Conservation (phyloP, 148 eudicot species). For the Rhododendron griersonianum region DNA sequence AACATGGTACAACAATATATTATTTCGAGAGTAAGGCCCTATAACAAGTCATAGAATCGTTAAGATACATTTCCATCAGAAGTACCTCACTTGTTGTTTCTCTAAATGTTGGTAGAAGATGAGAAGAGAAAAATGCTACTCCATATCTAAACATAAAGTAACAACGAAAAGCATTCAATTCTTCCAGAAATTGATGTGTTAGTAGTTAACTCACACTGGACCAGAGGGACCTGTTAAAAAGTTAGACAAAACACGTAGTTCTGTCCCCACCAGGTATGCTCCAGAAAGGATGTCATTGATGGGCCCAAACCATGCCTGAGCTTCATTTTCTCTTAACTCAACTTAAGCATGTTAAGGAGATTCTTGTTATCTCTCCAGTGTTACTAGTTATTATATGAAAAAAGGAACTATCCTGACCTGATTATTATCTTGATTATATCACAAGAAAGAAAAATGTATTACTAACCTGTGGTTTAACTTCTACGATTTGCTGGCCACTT, state of each 20-base stretch:
- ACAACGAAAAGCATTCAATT: background rate
- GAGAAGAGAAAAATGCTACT: background rate
- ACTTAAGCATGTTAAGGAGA: background rate
- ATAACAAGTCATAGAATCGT: background rate
- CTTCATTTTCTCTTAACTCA: background rate
- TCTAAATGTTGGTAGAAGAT: background rate
- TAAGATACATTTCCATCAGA: background rate
- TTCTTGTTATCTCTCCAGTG: background rate
- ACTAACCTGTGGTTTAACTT: conserved; percentile 79
- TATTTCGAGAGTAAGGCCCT: background rate
- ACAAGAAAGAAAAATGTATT: background rate
- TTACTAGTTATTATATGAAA: background rate
- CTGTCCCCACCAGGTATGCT: background rate
- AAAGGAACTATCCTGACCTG: background rate
- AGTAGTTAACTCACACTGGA: background rate
- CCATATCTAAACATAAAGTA: background rate
- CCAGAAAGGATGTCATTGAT: background rate
- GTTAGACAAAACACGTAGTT: background rate
- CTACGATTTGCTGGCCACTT: conserved; percentile 67
- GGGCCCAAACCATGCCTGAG: background rate
- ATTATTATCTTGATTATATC: background rate
- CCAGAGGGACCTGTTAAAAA: background rate
- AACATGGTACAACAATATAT: background rate
- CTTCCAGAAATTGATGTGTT: background rate
- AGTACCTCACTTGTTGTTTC: background rate